These are phyloP conservation scores for Ganoderma lucidum DNA, from an alignment of 1,284 basidiomycete genomes.

Conservation along the genomic window DNA sequence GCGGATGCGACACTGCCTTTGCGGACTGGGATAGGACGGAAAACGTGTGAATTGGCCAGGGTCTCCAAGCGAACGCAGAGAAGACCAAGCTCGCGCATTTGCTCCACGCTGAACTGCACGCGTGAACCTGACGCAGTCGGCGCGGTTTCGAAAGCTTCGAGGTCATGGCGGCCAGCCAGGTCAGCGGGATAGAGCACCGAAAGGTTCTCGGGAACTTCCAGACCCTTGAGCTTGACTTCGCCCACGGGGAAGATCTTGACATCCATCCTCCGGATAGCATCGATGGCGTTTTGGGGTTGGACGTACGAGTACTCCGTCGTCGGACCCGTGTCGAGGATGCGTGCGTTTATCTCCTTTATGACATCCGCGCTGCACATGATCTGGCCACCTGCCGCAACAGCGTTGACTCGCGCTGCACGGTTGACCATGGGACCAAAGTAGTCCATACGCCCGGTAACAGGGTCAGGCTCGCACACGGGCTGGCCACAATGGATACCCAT, in stretches of 20 bases:
- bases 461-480: conserved; percentile 93
- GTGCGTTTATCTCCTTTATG: conserved; percentile 82
- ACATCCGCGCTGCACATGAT: conserved; percentile 95
- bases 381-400: conserved; percentile 91
- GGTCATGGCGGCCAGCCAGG: conserved; percentile 77
- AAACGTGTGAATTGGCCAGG: conserved; percentile 72
- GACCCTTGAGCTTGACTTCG: conserved; percentile 92
- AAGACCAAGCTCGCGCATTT: conserved; percentile 80
- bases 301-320: conserved; percentile 64
- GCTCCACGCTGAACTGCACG: conserved; percentile 77
- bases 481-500: conserved; percentile 98
- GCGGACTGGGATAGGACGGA: conserved; percentile 56
- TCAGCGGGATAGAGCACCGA: conserved; percentile 86
- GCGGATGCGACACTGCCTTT: conserved; percentile 54
- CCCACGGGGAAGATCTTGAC: conserved; percentile 83
- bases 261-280: conserved; percentile 80
- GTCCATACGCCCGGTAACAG: conserved; percentile 97
- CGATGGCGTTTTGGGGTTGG: conserved; percentile 67
- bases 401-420: conserved; percentile 87
- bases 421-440: conserved; percentile 97
- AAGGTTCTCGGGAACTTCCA: conserved; percentile 90
- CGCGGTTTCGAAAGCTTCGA: conserved; percentile 46
- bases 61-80: conserved; percentile 88
- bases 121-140: conserved; percentile 58
- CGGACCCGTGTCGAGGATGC: conserved; percentile 61